Conservation (phyloP, 2,329 filamentous ascomycete genomes). For the Lachnellula willkommii region DNA sequence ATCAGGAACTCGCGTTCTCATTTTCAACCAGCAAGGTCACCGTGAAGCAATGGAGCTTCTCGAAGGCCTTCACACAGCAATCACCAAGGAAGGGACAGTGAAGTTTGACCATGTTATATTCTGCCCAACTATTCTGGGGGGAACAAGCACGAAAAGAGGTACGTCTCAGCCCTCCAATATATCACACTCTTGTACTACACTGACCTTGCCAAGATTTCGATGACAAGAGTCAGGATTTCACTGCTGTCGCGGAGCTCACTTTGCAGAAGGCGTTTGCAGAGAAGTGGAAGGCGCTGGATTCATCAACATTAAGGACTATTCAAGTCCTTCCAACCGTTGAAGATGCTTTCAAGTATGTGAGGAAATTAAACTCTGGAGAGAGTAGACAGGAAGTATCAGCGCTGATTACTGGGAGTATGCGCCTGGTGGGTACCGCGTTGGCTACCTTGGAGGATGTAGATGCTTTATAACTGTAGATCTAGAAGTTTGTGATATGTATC, state of each 20-base stretch:
- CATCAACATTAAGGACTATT: neutral
- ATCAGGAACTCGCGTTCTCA: slow-evolving; percentile 48
- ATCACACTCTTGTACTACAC: slow-evolving; percentile 18
- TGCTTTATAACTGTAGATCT: neutral
- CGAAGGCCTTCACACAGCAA: slow-evolving; percentile 42
- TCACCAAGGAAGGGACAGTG: slow-evolving; percentile 39
- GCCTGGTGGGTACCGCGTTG: neutral
- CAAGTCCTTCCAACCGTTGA: slow-evolving; percentile 46
- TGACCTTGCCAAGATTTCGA: slow-evolving; percentile 43
- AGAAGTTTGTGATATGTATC: no score
- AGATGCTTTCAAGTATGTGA: slow-evolving; percentile 43
- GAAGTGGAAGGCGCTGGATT: slow-evolving; percentile 21
- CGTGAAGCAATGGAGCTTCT: slow-evolving; percentile 44
- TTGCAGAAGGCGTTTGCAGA: slow-evolving; percentile 58
- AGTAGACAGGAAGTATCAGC: neutral
- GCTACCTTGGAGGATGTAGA: neutral
- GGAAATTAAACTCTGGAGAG: neutral
- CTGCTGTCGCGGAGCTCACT: slow-evolving; percentile 45
- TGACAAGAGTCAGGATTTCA: slow-evolving; percentile 40
- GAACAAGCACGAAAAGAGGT: slow-evolving; percentile 44
- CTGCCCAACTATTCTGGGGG: slow-evolving; percentile 64
- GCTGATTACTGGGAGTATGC: neutral
- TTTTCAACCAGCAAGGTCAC: slow-evolving; percentile 80
- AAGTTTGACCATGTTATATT: slow-evolving; percentile 73
- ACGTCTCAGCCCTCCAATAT: slow-evolving; percentile 18